Base-by-base conservation (phyloP, 2,329 filamentous ascomycete species). In the Fusarium mexicanum region DNA sequence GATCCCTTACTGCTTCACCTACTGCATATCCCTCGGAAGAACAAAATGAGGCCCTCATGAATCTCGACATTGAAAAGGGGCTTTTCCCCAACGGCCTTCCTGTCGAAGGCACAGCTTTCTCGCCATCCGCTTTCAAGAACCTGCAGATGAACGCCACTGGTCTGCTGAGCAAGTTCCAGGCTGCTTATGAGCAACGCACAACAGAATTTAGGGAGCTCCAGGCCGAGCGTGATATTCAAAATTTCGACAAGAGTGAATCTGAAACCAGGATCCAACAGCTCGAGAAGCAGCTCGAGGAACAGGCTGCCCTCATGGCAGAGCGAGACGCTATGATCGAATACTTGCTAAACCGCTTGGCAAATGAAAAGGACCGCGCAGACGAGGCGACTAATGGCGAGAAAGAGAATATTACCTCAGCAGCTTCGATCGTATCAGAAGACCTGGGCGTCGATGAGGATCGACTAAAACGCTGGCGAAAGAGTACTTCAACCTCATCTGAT, bases 81-180 rank as follows among this genome's bases (percentile, higher is more conserved):
- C 84, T 92, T 18, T 90, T 87, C 68, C 88, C 89, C 0, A 71
- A 80, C 3, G 82, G 83, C 5, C 76, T 82, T 1, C 83, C 87
- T 3, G 73, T 77, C 0, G 84, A 86, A 18, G 80, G 84, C 43
- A 87, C 90, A 46, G 77, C 86, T 3, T 90, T 90, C 79, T 90
- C 89, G 2, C 89, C 89, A 1, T 85, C 87, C 1, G 87, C 87
- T 16, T 92, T 87, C 81, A 90, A 90, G 78, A 91, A 89, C 77
- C 83, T 91, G n/a, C 88, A 89, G 66, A 81, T 83, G 71, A 90
- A 89, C 64, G 90, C 91, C 6, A 82, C 84, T 9, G 87, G 88
- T 8, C 81, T 91, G 9, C 79, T 92, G 31, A 83, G 82, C 29
- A 87, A 84, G 77, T 87, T 91, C 73, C 91, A 92, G 75, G 81